Base-by-base conservation (phyloP, 2,329 filamentous ascomycete species). In the Xylaria sp. region DNA sequence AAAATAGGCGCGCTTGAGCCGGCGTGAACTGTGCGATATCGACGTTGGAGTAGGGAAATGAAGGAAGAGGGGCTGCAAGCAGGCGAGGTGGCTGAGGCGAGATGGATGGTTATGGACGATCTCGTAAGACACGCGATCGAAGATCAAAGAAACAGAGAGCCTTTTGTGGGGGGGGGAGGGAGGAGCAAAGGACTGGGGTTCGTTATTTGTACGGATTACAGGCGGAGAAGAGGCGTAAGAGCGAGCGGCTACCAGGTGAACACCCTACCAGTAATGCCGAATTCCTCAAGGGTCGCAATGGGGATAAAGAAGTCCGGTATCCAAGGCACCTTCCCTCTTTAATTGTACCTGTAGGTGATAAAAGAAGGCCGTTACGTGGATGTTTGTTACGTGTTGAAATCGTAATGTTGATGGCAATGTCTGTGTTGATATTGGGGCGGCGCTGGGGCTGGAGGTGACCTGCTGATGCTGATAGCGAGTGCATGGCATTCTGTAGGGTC, bases 111-210 rank as follows among this genome's bases (percentile, higher is more conserved):
- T 53, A 46, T 30, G 42, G 53, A 37, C 52, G 18, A 44, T 30
- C 44, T 51, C 23, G 48, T 35, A 49, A 47, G 52, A 34, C 10
- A 34, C 44, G 52, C 47, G 50, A 53, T 54, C 34, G 55, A 48
- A 56, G 53, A 61, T 54, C 34, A 59, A 48, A 56, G 53, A 61
- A 51, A 53, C 4, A 30, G 48, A 16, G 10, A 50, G 19, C 10
- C 23, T 35, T 51, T 51, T 35, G 49, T 34, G 7, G 16, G 23
- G 23, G 30, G 9, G 37, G 3, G 13, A 42, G 37, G 8, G 9
- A 42, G 23, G 37, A 46, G 11, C 6, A 46, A 46, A 46, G 42
- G 2, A n/a, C 11, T 46, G 16, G 16, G 16, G 16, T 16, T n/a
- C 13, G 13, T 1, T 30, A 30, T 30, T 30, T 5, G 23, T 30